A percentile compares a stretch with the other conserved stretches of the same genome.
phyloP scores from a whole-genome alignment of 2,329 filamentous ascomycete species.

The Penicillium griseofulvum region DNA sequence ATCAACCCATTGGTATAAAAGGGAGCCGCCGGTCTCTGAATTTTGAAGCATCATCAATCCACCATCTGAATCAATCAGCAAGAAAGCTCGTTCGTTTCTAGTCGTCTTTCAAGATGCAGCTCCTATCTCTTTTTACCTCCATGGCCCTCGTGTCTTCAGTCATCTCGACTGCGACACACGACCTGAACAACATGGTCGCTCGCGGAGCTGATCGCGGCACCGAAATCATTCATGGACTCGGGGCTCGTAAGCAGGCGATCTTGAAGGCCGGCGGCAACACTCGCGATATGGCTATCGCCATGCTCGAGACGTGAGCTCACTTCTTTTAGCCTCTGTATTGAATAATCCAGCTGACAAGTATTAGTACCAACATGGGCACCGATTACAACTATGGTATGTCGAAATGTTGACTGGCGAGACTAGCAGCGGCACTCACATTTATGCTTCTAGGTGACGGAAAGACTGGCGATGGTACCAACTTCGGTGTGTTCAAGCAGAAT shows the following conservation, averaged over 20 bases:
- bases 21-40: background rate
- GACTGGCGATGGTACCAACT: constrained; percentile 28
- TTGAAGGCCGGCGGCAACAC: constrained; percentile 22
- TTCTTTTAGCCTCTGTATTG: background rate
- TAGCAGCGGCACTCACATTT: background rate
- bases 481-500: constrained; percentile 36
- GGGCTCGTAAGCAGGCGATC: constrained; percentile 21
- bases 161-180: constrained; percentile 2
- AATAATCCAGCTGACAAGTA: background rate
- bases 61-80: background rate
- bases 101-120: background rate
- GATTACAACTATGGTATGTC: constrained; percentile 23
- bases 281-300: constrained; percentile 26
- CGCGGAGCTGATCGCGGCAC: constrained; percentile 19
- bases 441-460: constrained; percentile 27
- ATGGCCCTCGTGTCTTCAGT: background rate
- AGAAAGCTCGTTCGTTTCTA: background rate
- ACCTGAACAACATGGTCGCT: background rate
- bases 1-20: background rate
- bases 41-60: background rate
- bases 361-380: constrained; percentile 21
- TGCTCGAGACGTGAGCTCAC: constrained; percentile 22
- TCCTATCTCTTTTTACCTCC: background rate
- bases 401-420: background rate
- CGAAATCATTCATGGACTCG: constrained; percentile 17